Conservation (phyloP, 2,329 filamentous ascomycete species). For the Xylaria sp. region DNA sequence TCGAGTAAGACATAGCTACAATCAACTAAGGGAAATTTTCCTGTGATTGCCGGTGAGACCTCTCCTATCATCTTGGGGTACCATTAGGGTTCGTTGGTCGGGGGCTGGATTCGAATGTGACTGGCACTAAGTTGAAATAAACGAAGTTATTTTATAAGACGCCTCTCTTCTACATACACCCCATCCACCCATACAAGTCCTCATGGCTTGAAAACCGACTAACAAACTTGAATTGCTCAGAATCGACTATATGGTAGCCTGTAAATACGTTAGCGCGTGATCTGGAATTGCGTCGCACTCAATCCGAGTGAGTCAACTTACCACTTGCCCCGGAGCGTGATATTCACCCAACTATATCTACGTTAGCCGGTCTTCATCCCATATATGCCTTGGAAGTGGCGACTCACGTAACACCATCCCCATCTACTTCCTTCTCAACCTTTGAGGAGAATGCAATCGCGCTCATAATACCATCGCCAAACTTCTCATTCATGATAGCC, state of each 20-base stretch:
- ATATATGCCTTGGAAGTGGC: neutral
- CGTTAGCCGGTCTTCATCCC: constrained; percentile 20
- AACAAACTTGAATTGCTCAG: constrained; percentile 29
- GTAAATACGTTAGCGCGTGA: constrained; percentile 31
- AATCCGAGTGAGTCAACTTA: constrained; percentile 34
- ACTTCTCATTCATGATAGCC: constrained; percentile 95
- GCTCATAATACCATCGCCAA: constrained; percentile 95
- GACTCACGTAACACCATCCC: constrained; percentile 71
- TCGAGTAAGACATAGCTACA: too few species aligned
- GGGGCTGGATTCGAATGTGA: too few species aligned
- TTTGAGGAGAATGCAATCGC: constrained; percentile 91
- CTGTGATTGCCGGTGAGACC: too few species aligned
- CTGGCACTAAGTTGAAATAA: too few species aligned
- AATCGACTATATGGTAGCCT: constrained; percentile 50
- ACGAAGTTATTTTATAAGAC: neutral
- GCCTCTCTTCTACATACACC: neutral
- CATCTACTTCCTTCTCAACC: constrained; percentile 93
- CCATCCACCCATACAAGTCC: neutral
- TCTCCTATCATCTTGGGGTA: too few species aligned
- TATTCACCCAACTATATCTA: constrained; percentile 48
- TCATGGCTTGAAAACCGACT: neutral
- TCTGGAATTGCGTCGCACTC: neutral
- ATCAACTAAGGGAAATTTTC: too few species aligned
- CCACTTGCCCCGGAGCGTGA: constrained; percentile 51
- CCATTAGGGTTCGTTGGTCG: too few species aligned